These are phyloP conservation scores for Platanthera guangdongensis DNA, from an alignment of 106 monocot genomes.

Conservation along the genomic window DNA sequence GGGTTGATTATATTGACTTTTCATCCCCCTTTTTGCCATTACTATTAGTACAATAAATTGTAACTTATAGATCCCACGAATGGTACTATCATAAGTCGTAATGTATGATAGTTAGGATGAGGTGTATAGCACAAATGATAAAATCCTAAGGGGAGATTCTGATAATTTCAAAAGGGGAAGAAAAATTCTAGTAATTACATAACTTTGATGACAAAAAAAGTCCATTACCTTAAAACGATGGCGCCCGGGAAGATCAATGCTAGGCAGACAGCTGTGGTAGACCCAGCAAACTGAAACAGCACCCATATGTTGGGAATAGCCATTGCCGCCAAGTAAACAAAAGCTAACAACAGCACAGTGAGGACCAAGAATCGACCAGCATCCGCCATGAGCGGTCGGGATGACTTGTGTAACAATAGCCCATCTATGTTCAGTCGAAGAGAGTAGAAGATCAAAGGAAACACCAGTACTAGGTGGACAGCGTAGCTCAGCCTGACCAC, in stretches of 20 bases:
- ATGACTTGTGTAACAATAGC: conserved; percentile 44
- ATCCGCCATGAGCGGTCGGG: conserved; percentile 17
- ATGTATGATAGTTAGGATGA: no score
- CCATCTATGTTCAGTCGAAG: conserved; percentile 72
- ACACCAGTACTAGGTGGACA: conserved; percentile 76
- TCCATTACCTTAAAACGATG: conserved; percentile 64
- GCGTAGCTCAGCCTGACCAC: conserved; percentile 81
- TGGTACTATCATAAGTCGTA: no score
- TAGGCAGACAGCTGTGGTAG: conserved; percentile 69
- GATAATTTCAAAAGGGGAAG: no score
- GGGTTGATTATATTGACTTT: no score
- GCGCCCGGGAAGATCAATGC: conserved; percentile 82
- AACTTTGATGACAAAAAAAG: background rate
- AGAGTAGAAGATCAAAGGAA: conserved; percentile 73
- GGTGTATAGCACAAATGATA: no score
- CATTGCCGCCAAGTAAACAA: conserved; percentile 58
- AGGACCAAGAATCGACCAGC: conserved; percentile 36
- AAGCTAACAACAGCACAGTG: conserved; percentile 37
- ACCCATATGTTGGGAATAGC: conserved; percentile 86
- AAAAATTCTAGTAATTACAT: no score
- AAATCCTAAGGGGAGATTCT: no score
- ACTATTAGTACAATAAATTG: no score
- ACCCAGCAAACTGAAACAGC: conserved; percentile 75
- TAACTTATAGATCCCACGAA: no score
- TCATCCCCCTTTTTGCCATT: no score